Percentiles rank a stretch among this genome's conserved stretches.
Conservation (phyloP, 768 basidiomycete species). For the Leccinum pellstonianum region DNA sequence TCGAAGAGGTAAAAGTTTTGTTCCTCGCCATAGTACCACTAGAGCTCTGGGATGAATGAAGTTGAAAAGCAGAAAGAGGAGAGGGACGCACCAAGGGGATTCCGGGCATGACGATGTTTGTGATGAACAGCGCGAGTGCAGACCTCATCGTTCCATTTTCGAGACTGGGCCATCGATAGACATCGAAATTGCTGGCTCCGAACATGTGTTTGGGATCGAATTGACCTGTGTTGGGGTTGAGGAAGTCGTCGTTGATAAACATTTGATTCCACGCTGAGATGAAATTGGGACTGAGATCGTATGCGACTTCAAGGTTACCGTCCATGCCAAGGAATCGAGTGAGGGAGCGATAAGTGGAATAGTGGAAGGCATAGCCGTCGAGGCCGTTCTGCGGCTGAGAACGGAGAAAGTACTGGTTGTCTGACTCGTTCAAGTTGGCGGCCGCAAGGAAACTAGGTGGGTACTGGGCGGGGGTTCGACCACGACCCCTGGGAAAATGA, state of each 20-base stretch:
- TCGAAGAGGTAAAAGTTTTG: conserved; percentile 88
- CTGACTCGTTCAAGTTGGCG: conserved; percentile 57
- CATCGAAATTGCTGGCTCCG: conserved; percentile 92
- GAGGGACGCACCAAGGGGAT: conserved; percentile 60
- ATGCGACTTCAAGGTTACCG: conserved; percentile 89
- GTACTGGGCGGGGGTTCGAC: conserved; percentile 71
- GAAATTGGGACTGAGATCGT: conserved; percentile 80
- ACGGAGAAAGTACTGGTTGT: conserved; percentile 81
- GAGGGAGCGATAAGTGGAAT: conserved; percentile 86
- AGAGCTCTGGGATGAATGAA: conserved; percentile 1
- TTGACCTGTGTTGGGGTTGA: conserved; percentile 62
- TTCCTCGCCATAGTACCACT: conserved; percentile 90
- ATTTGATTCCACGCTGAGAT: conserved; percentile 91
- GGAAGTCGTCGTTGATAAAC: conserved; percentile 83
- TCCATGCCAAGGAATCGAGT: conserved; percentile 94
- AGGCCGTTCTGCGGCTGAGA: conserved; percentile 57
- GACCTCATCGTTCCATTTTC: conserved; percentile 80
- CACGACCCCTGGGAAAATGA: conserved; percentile 64
- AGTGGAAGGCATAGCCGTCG: conserved; percentile 88
- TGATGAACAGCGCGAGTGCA: conserved; percentile 75
- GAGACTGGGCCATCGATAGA: conserved; percentile 90
- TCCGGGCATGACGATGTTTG: conserved; percentile 81
- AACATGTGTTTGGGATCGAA: conserved; percentile 88
- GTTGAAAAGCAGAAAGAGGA: not conserved
- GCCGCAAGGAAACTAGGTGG: conserved; percentile 70